Base-by-base conservation (phyloP, 2,329 filamentous ascomycete genomes). In the Beauveria scarabaeidicola region DNA sequence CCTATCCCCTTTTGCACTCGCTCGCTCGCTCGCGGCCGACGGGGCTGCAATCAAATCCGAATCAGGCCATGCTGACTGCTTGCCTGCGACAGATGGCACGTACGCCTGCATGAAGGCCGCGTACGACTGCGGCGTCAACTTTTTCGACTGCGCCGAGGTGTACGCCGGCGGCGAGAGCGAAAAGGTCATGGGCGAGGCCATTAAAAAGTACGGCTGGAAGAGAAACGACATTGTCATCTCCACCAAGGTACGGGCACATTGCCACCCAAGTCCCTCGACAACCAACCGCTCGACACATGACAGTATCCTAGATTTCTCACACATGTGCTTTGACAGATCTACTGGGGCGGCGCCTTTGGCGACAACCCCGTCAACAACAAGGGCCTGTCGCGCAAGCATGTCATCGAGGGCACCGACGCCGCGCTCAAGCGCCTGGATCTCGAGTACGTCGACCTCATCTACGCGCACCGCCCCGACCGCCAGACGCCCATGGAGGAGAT, bases 401-500 rank as follows among this genome's bases (percentile, higher is more conserved):
- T 89, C 58, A 75, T 89, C 63, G 86, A 90, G 73, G 86, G 85
- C 27, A 78, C 85, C 63, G 77, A 83, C 55, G 76, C 76, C 32
- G 82, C 81, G 9, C 76, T 90, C 32, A 73, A 82, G 67, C 80
- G 83, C 29, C 73, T 86, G 19, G 73, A 75, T 27, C 75, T 85
- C 51, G 75, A 80, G 44, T 86, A 87, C 66, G 85, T 89, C 43
- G 87, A 89, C 67, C 74, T 89, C 47, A 78, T 89, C 65, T 88
- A 86, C 67, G 85, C 86, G 17, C 86, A 89, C 73, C 80, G 86
- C 21, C 83, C 85, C 1, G 87, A 90, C 68, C 78, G 83, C 9
- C 75, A 82, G 51, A 88, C 85, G 0, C 86, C 86, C 2, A 88
- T 89, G 74, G 84, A 88, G 70, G 86, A 89, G 74, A 84, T 81